Evolutionary conservation across 2,329 filamentous ascomycete genomes (phyloP).

Genomic region (Verticillium zaregamsianum): DNA sequence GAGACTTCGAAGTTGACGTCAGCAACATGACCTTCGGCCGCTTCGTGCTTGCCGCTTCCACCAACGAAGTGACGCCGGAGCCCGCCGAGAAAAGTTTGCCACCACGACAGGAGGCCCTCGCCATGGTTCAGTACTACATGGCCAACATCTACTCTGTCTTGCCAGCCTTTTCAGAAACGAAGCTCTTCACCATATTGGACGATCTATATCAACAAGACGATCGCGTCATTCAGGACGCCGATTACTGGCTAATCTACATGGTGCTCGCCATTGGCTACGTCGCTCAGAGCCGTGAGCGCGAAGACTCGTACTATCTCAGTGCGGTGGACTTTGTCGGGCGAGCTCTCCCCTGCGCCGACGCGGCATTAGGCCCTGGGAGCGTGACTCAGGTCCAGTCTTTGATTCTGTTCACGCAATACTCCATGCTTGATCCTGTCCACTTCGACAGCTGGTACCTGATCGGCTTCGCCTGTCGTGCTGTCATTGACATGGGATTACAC

Average conservation of each 20-base stretch:
- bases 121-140: conserved; percentile 78
- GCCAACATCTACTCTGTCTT: conserved; percentile 75
- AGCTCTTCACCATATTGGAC: conserved; percentile 73
- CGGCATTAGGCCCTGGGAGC: conserved; percentile 80
- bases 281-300: conserved; percentile 65
- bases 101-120: conserved; percentile 61
- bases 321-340: conserved; percentile 53
- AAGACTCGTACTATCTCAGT: conserved; percentile 57
- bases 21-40: conserved; percentile 90
- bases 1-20: conserved; percentile 87
- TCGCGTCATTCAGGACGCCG: conserved; percentile 59
- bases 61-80: conserved; percentile 66
- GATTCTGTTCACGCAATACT: conserved; percentile 80
- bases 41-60: conserved; percentile 78
- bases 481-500: conserved; percentile 87
- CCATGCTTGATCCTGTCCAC: conserved; percentile 82
- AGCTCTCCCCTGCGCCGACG: conserved; percentile 74
- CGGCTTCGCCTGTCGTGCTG: conserved; percentile 81
- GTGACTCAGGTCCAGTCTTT: conserved; percentile 83
- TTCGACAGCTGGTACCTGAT: conserved; percentile 95
- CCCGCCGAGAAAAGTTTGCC: conserved; percentile 62
- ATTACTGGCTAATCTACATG: conserved; percentile 86
- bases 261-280: conserved; percentile 79
- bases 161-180: conserved; percentile 78
- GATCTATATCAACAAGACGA: conserved; percentile 72